Percentiles rank a stretch among this genome's conserved stretches.
These are phyloP conservation scores for Hemisphaericaspora lyxosophila DNA, from an alignment of 1,139 yeast species.

Conservation along the genomic window DNA sequence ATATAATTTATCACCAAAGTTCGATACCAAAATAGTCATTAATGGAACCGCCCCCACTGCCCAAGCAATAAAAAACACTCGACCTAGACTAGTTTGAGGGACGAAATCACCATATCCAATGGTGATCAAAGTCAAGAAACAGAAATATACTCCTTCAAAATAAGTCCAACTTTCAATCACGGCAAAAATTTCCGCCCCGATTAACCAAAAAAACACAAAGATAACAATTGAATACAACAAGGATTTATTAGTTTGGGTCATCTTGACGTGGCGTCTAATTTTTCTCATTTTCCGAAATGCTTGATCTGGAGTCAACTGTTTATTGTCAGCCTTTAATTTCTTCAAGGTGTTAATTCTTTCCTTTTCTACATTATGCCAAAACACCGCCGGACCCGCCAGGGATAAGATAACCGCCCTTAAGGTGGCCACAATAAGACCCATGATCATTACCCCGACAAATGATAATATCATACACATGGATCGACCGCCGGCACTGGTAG, in stretches of 20 bases:
- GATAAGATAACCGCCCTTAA: slow-evolving; percentile 62
- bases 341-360: slow-evolving; percentile 20
- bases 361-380: slow-evolving; percentile 60
- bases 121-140: slow-evolving; percentile 71
- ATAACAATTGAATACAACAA: slow-evolving; percentile 41
- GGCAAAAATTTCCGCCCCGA: slow-evolving; percentile 68
- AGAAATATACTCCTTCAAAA: slow-evolving; percentile 68
- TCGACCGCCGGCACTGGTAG: slow-evolving; percentile 50
- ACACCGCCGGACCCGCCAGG: slow-evolving; percentile 60
- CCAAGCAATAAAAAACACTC: slow-evolving; percentile 76
- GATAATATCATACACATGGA: slow-evolving; percentile 64
- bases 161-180: slow-evolving; percentile 67
- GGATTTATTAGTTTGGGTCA: slow-evolving; percentile 30
- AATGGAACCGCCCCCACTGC: slow-evolving; percentile 79
- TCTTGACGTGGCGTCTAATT: slow-evolving; percentile 40
- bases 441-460: slow-evolving; percentile 62
- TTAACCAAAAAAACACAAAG: slow-evolving; percentile 62
- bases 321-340: slow-evolving; percentile 18
- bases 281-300: slow-evolving; percentile 56
- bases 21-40: slow-evolving; percentile 79
- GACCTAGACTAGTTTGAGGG: slow-evolving; percentile 63
- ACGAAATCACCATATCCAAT: slow-evolving; percentile 83
- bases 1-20: slow-evolving; percentile 64
- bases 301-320: slow-evolving; percentile 31
- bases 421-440: slow-evolving; percentile 73